These are phyloP conservation scores for Epichloe uncinata DNA, from an alignment of 2,329 filamentous ascomycete species.

Conservation along the genomic window DNA sequence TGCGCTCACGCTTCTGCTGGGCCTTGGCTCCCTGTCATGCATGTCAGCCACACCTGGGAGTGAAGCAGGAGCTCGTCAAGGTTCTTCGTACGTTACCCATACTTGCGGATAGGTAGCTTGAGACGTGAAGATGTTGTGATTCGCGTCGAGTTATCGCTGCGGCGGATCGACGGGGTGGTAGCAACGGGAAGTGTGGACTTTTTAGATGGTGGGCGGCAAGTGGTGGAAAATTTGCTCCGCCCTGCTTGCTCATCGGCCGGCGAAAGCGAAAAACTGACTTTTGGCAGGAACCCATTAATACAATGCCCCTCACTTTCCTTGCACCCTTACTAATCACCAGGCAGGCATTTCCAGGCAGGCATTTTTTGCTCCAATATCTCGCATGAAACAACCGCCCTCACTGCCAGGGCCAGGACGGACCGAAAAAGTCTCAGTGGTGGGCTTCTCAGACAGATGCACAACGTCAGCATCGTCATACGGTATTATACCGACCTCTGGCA, in stretches of 20 bases:
- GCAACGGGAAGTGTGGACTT: neutral
- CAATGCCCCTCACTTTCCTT: neutral
- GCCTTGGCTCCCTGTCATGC: conserved; percentile 47
- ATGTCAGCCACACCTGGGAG: neutral
- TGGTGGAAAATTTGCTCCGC: conserved; percentile 8
- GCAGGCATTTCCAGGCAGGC: no score
- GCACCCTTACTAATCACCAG: no score
- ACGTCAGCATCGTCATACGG: no score
- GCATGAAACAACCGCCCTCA: no score
- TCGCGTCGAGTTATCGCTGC: neutral
- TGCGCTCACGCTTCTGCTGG: conserved; percentile 60
- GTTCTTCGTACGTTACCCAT: conserved; percentile 3
- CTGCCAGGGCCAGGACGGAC: no score
- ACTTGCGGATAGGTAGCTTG: neutral
- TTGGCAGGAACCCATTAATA: neutral
- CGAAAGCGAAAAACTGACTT: neutral
- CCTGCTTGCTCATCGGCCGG: neutral
- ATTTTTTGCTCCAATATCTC: no score
- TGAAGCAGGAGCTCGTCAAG: neutral
- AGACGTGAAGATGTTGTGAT: neutral
- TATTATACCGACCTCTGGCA: no score
- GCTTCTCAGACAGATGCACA: no score
- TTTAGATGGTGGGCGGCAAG: neutral
- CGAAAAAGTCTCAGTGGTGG: no score
- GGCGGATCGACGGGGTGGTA: no score